phyloP scores from a whole-genome alignment of 345 rosid genomes.

The Litchi chinensis region DNA sequence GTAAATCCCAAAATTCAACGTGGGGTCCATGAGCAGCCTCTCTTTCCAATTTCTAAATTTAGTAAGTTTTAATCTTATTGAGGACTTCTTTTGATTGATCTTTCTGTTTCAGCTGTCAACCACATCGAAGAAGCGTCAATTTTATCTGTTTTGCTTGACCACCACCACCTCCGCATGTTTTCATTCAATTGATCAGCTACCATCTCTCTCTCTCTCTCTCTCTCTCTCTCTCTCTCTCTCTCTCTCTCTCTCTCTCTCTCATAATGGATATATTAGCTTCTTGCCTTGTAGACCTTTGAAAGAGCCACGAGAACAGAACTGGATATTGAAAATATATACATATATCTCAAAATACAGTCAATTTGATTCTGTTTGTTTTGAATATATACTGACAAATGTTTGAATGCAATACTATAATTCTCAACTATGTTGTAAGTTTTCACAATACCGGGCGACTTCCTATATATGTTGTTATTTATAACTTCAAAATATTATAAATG shows the following conservation, averaged over 20 bases:
- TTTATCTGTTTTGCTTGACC: not conserved
- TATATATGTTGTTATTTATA: too few relatives aligned
- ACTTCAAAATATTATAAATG: too few relatives aligned
- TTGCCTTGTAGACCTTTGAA: too few relatives aligned
- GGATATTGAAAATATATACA: not conserved
- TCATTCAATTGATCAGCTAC: not conserved
- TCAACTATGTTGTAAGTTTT: too few relatives aligned
- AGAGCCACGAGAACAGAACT: not conserved
- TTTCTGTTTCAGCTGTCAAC: slow-evolving; percentile 17
- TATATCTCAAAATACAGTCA: not conserved
- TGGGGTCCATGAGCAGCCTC: not conserved
- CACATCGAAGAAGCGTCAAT: not conserved
- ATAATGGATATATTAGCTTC: too few relatives aligned
- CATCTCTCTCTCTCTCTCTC: too few relatives aligned
- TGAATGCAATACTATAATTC: too few relatives aligned
- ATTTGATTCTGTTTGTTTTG: too few relatives aligned
- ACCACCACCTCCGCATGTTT: not conserved
- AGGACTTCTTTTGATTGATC: not conserved
- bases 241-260: too few relatives aligned
- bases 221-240: too few relatives aligned
- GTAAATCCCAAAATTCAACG: not conserved
- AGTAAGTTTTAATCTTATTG: not conserved
- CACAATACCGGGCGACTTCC: too few relatives aligned
- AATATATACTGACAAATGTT: too few relatives aligned
- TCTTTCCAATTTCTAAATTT: slow-evolving; percentile 16